Evolutionary conservation across 441 rosid genomes (phyloP), one percentile per base, ranked within the genome.

Genomic region (Kokia cookei): DNA sequence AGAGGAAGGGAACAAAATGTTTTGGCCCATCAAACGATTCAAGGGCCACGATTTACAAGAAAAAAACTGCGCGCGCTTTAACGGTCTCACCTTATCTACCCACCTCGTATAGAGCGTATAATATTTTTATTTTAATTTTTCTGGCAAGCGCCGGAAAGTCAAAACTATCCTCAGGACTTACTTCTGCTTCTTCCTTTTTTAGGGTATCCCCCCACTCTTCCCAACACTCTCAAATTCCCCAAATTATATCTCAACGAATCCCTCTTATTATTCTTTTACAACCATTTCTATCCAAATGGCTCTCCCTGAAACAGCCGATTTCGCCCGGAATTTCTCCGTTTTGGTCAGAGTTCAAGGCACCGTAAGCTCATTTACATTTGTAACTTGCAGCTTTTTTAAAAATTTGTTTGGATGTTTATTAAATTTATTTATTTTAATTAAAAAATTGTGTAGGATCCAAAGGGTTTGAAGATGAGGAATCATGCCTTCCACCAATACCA

Each of bases 401-500:
- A 40, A 40, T 19, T 19, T 19, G 22, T 19, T 19, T 13, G 53
- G 15, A 12, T 19, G 17, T 42, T 67, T 37, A 4, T 43, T 51
- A 43, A 14, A 2, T 43, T 66, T 69, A 1, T 60, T 43, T 29
- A n/a, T 24, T 57, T 67, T 51, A n/a, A 37, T 17, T 24, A 53
- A 24, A 29, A 35, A 10, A 40, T 75, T 29, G 62, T 71, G 43
- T 76, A 93, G 97, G 99, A 96, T 45, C 98, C 98, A 0, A 92
- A 90, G 80, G 93, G 98, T 50, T 48, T 91, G 77, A 93, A 93
- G 93, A 92, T 93, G 98, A 83, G 93, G 75, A 87, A 85, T 24
- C 97, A 92, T 75, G 99, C 99, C 75, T 96, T 93, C 74, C 97
- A 93, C 72, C 96, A 86, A 60, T 92, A 86, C 82, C 79, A 82